These are phyloP conservation scores for Torulaspora franciscae DNA, from an alignment of 805 yeast genomes.

Conservation along the genomic window DNA sequence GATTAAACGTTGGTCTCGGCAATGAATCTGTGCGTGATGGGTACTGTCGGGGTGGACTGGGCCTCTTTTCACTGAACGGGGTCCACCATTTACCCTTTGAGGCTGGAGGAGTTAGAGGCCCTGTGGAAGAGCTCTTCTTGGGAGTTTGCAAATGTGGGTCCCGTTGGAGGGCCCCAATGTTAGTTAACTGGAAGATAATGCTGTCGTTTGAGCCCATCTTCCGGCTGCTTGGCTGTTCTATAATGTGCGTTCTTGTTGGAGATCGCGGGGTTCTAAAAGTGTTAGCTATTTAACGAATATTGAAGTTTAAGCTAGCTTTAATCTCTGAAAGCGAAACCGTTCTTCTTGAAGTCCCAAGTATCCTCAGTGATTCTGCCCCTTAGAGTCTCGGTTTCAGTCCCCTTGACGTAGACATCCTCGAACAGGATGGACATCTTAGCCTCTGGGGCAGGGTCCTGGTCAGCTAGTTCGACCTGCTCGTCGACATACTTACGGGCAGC, in stretches of 20 bases:
- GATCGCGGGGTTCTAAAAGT: slow-evolving; percentile 1
- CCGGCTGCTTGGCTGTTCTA: neutral
- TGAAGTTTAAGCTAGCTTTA: slow-evolving; percentile 9
- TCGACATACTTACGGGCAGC: slow-evolving; percentile 94
- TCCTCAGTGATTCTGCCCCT: slow-evolving; percentile 97
- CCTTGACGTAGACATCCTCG: slow-evolving; percentile 95
- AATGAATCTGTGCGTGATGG: slow-evolving; percentile 29
- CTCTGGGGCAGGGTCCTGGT: slow-evolving; percentile 90
- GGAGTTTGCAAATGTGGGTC: slow-evolving; percentile 13
- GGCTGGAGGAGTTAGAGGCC: slow-evolving; percentile 16
- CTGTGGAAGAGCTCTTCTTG: slow-evolving; percentile 5
- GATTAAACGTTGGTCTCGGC: slow-evolving; percentile 25
- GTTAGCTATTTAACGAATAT: neutral
- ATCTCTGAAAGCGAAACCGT: slow-evolving; percentile 39
- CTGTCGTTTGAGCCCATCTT: slow-evolving; percentile 13
- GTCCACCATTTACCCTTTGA: slow-evolving; percentile 27
- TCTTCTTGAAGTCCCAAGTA: slow-evolving; percentile 71
- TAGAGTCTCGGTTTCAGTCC: slow-evolving; percentile 84
- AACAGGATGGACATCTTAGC: slow-evolving; percentile 90
- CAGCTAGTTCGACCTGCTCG: slow-evolving; percentile 90
- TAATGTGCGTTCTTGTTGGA: neutral
- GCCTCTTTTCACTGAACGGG: slow-evolving; percentile 13
- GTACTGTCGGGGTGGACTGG: slow-evolving; percentile 17
- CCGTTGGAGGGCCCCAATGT: slow-evolving; percentile 17
- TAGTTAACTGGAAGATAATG: slow-evolving; percentile 15